Percentiles rank a stretch among this genome's conserved stretches.
Conservation (phyloP, 176 grass and related monocot genomes). For the Saccharum spontaneum region DNA sequence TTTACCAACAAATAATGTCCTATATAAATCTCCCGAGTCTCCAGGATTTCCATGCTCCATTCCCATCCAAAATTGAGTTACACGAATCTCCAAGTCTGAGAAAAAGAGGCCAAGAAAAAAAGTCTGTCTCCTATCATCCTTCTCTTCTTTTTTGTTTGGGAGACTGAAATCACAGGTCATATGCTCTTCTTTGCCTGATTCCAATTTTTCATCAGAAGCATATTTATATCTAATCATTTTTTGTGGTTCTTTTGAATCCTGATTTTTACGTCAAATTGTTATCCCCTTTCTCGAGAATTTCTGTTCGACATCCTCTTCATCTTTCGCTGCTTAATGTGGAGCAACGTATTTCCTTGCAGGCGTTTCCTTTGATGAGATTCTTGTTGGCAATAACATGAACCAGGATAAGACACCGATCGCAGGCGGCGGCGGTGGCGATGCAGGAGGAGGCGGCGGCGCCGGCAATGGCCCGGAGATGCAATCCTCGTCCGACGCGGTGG, state of each 20-base stretch:
- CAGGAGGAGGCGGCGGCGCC: not conserved
- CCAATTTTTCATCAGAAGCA: not conserved
- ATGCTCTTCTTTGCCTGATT: conserved; percentile 6
- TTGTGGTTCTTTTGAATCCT: not conserved
- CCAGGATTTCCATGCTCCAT: not conserved
- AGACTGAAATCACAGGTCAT: not conserved
- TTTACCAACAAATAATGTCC: not conserved
- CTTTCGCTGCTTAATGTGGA: not conserved
- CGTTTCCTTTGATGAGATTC: not conserved
- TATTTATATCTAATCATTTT: not conserved
- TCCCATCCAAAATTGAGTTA: not conserved
- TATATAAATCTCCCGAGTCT: conserved; percentile 22
- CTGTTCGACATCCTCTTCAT: not conserved
- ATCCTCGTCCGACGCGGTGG: not conserved
- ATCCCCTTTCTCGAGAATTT: not conserved
- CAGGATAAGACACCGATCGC: conserved; percentile 7
- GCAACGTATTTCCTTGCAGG: not conserved
- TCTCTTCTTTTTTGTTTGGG: conserved; percentile 8
- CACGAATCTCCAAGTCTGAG: conserved; percentile 6
- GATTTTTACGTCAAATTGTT: not conserved
- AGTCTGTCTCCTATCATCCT: not conserved
- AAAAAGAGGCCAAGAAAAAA: not conserved
- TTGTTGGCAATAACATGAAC: conserved; percentile 5
- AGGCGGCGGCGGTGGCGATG: not conserved
- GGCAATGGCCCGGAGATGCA: conserved; percentile 10